Conservation (phyloP, 345 rosid genomes). For the Arabis hirsuta region DNA sequence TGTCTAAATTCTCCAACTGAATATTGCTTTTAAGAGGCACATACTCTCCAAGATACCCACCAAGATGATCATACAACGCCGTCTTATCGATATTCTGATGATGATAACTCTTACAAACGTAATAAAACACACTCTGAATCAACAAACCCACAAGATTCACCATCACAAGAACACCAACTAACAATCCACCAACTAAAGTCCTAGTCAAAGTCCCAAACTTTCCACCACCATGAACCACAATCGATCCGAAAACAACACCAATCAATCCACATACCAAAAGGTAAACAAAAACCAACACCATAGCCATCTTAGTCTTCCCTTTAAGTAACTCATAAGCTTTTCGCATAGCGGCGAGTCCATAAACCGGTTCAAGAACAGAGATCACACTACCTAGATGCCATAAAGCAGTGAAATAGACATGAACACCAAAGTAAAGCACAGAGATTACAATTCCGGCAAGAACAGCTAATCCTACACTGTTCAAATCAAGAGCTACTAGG, state of each 20-base stretch:
- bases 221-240: constrained; percentile 93
- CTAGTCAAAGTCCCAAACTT: constrained; percentile 58
- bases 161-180: constrained; percentile 87
- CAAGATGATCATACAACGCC: constrained; percentile 88
- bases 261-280: constrained; percentile 57
- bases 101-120: constrained; percentile 94
- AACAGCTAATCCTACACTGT: constrained; percentile 49
- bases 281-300: constrained; percentile 68
- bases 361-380: constrained; percentile 88
- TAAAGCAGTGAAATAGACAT: constrained; percentile 88
- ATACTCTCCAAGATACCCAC: constrained; percentile 96
- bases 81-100: constrained; percentile 85
- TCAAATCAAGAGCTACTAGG: constrained; percentile 60
- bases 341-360: constrained; percentile 84
- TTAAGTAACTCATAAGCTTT: constrained; percentile 85
- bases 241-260: constrained; percentile 48
- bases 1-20: constrained; percentile 87
- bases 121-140: constrained; percentile 94
- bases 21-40: constrained; percentile 93
- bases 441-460: constrained; percentile 52
- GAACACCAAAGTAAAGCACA: constrained; percentile 69
- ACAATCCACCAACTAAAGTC: constrained; percentile 79
- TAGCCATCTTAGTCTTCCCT: constrained; percentile 71
- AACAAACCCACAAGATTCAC: constrained; percentile 87
- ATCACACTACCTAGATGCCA: constrained; percentile 98